Conservation (phyloP, 495 filamentous ascomycete species). For the Penicillium desertorum region DNA sequence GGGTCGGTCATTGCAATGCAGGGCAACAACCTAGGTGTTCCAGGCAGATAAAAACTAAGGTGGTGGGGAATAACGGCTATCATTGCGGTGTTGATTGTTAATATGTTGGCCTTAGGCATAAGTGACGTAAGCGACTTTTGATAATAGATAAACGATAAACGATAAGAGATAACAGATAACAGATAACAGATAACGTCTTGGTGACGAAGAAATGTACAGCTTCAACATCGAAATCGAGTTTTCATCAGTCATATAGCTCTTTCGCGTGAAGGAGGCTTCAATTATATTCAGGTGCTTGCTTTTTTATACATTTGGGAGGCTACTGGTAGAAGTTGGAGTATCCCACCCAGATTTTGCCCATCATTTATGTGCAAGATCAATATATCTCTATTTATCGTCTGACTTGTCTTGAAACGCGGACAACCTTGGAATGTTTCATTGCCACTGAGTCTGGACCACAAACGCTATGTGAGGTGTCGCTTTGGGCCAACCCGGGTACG, state of each 20-base stretch:
- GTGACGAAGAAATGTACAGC: too few relatives aligned
- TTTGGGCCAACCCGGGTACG: not conserved
- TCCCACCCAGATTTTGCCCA: not conserved
- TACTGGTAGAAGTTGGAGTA: not conserved
- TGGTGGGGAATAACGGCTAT: too few relatives aligned
- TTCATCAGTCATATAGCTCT: not conserved
- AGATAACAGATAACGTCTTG: too few relatives aligned
- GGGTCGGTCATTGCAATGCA: slow-evolving; percentile 7
- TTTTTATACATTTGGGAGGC: not conserved
- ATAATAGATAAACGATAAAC: too few relatives aligned
- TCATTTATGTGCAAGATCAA: not conserved
- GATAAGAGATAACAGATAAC: too few relatives aligned
- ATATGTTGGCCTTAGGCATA: not conserved
- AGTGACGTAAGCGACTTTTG: not conserved
- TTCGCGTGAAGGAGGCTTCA: not conserved
- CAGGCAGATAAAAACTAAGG: too few relatives aligned
- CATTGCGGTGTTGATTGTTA: too few relatives aligned
- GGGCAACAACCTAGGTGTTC: not conserved
- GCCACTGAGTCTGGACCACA: too few relatives aligned
- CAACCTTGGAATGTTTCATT: too few relatives aligned
- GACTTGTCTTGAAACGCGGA: too few relatives aligned
- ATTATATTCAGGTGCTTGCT: not conserved
- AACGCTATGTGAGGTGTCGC: too few relatives aligned
- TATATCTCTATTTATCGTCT: not conserved
- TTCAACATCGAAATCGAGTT: not conserved